phyloP scores from a whole-genome alignment of 2,329 filamentous ascomycete genomes.

The Fusarium pseudocircinatum region DNA sequence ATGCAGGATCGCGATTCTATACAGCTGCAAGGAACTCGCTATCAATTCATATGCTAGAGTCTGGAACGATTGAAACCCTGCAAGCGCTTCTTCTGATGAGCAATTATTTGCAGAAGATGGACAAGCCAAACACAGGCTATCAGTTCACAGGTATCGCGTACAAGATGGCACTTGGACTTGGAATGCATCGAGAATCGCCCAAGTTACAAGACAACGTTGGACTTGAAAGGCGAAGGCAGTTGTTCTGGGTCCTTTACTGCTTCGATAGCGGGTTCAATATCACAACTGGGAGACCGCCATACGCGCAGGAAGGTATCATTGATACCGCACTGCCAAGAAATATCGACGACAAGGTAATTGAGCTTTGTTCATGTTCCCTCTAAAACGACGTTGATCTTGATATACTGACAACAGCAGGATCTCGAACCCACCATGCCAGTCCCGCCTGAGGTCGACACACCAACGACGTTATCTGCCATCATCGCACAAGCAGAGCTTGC shows the following conservation, averaged over 20 bases:
- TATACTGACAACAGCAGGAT: background rate
- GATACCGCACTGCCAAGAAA: background rate
- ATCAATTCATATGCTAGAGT: background rate
- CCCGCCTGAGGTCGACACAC: background rate
- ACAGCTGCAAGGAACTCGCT: background rate
- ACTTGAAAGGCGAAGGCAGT: background rate
- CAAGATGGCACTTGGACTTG: background rate
- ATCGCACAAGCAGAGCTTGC: background rate
- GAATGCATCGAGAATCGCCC: background rate
- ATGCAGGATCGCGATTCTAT: background rate
- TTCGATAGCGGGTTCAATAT: background rate
- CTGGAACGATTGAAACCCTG: background rate
- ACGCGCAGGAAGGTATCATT: background rate
- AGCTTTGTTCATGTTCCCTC: rapidly evolving
- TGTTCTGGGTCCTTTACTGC: background rate
- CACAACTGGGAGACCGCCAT: background rate
- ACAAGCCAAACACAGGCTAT: background rate
- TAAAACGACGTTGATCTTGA: no score
- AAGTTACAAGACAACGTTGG: background rate
- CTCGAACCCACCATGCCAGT: background rate
- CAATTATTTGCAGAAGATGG: background rate
- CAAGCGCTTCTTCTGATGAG: background rate
- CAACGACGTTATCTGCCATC: background rate
- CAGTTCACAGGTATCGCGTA: background rate
- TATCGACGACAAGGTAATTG: background rate